A percentile compares a stretch with the other conserved stretches of the same genome.
These are phyloP conservation scores for Tolypocladium album DNA, from an alignment of 2,329 filamentous ascomycete species.

Conservation along the genomic window DNA sequence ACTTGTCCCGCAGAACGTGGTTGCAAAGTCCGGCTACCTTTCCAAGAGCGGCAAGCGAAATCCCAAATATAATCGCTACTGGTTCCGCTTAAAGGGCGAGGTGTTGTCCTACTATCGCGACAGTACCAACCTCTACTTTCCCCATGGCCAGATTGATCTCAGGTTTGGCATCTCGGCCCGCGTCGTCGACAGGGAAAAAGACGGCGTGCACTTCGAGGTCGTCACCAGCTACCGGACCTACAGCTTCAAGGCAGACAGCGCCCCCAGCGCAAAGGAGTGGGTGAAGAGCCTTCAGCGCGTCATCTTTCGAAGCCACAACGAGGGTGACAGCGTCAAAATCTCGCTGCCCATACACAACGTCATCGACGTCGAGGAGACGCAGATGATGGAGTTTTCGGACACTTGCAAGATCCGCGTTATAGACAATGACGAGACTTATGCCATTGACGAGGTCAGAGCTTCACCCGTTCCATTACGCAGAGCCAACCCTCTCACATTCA, in stretches of 20 bases:
- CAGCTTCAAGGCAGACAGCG: constrained; percentile 81
- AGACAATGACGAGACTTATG: constrained; percentile 88
- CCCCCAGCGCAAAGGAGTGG: constrained; percentile 87
- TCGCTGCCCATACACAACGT: constrained; percentile 81
- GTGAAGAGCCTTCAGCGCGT: constrained; percentile 88
- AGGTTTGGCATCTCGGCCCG: constrained; percentile 84
- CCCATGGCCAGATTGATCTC: constrained; percentile 82
- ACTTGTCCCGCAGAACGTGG: constrained; percentile 42
- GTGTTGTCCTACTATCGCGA: constrained; percentile 84
- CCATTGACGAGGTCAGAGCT: constrained; percentile 71
- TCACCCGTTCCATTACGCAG: neutral
- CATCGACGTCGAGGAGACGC: constrained; percentile 84
- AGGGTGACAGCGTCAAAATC: constrained; percentile 94
- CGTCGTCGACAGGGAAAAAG: constrained; percentile 66
- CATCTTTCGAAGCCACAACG: constrained; percentile 91
- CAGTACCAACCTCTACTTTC: constrained; percentile 80
- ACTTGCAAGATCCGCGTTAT: constrained; percentile 90
- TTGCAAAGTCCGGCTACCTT: constrained; percentile 79
- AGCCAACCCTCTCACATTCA: neutral
- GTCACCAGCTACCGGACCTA: constrained; percentile 76
- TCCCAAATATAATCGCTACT: constrained; percentile 79
- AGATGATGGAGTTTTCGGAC: constrained; percentile 83
- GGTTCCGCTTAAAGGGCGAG: constrained; percentile 87
- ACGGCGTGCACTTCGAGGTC: constrained; percentile 67
- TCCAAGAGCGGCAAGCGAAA: constrained; percentile 83